Evolutionary conservation across 768 basidiomycete species (phyloP).

Genomic region (Coprinopsis marcescibilis): DNA sequence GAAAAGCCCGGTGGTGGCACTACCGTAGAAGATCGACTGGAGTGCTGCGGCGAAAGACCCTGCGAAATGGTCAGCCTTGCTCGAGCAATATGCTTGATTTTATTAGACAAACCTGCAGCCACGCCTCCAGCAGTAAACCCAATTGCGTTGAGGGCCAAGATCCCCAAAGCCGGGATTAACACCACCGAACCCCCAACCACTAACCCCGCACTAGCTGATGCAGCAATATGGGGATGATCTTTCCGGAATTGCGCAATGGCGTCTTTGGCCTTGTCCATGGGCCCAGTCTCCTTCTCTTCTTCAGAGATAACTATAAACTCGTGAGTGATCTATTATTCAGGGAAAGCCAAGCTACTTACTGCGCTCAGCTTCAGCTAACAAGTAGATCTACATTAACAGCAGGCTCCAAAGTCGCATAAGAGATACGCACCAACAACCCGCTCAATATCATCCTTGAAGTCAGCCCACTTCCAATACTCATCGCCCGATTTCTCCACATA

Average conservation of each 20-base stretch:
- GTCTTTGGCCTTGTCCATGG: conserved; percentile 1
- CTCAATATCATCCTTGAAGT: conserved; percentile 4
- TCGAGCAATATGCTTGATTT: neutral
- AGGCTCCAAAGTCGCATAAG: neutral
- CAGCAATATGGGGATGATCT: conserved; percentile 22
- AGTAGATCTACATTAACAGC: neutral
- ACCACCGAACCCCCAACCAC: conserved; percentile 24
- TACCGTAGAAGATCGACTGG: conserved; percentile 5
- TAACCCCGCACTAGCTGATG: conserved; percentile 20
- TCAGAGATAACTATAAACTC: neutral
- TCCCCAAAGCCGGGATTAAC: conserved; percentile 20
- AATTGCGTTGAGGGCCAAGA: conserved; percentile 20
- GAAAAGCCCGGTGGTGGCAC: conserved; percentile 4
- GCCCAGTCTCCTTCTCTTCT: neutral
- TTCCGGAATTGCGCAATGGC: neutral
- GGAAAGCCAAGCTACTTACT: neutral
- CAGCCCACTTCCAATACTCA: neutral
- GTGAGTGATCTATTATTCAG: neutral
- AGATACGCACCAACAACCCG: neutral
- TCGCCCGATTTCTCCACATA: neutral
- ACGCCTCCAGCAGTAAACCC: conserved; percentile 13
- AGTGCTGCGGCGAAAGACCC: conserved; percentile 5
- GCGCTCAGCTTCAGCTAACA: neutral
- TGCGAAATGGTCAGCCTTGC: neutral
- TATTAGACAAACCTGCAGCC: conserved; percentile 8